These are phyloP conservation scores for Alternaria tenuissima DNA, from an alignment of 2,329 filamentous ascomycete species.

Conservation along the genomic window DNA sequence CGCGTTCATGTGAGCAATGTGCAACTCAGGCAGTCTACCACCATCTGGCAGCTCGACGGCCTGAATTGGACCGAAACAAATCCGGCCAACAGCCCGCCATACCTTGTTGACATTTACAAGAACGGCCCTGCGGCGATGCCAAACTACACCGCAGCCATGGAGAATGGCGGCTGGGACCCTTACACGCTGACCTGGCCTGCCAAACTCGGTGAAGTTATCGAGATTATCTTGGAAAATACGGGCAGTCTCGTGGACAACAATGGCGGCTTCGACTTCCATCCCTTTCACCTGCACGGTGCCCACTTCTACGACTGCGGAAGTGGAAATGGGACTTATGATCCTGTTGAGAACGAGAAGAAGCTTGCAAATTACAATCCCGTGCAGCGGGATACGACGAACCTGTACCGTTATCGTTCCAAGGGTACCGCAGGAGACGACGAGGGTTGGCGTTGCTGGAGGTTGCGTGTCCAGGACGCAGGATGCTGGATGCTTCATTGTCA, in stretches of 20 bases:
- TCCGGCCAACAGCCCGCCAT: constrained; percentile 48
- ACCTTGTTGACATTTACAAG: constrained; percentile 63
- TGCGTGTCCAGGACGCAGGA: constrained; percentile 61
- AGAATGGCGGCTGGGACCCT: constrained; percentile 64
- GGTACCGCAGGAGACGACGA: constrained; percentile 53
- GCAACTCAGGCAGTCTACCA: constrained; percentile 26
- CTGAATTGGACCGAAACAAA: constrained; percentile 31
- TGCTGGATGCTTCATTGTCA: constrained; percentile 72
- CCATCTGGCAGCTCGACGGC: constrained; percentile 36
- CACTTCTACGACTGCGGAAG: constrained; percentile 64
- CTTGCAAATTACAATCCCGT: constrained; percentile 51
- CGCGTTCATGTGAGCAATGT: constrained; percentile 41
- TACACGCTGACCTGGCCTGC: constrained; percentile 61
- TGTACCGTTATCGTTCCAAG: constrained; percentile 62
- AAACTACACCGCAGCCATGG: constrained; percentile 60
- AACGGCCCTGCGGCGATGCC: constrained; percentile 59
- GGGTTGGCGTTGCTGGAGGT: constrained; percentile 69
- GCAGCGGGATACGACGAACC: constrained; percentile 60
- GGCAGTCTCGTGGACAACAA: constrained; percentile 25
- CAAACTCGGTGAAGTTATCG: constrained; percentile 64
- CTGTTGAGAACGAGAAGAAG: constrained; percentile 57
- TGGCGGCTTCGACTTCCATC: constrained; percentile 53
- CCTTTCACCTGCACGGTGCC: constrained; percentile 64
- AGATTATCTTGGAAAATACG: constrained; percentile 60
- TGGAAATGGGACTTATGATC: constrained; percentile 63